Base-by-base conservation (phyloP, 768 basidiomycete species). In the Tulasnella sp. region DNA sequence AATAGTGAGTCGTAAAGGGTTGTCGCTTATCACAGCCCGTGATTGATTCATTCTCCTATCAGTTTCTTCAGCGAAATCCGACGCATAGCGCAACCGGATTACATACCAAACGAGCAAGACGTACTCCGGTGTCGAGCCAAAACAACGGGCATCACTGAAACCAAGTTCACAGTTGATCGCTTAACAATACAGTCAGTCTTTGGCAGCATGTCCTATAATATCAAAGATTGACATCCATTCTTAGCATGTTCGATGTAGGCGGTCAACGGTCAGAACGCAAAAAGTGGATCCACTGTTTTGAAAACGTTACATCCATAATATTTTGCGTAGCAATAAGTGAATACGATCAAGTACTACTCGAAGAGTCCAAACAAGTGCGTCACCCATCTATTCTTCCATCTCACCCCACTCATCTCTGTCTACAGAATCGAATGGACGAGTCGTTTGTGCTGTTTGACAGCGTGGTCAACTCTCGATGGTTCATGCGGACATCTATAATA, bases 221-320 rank as follows among this genome's bases (percentile, higher is more conserved):
- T 35, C 28, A 5, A 4, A 1, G 27, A 19, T 32, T 29, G 45
- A 28, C 9, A 4, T 3, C n/a, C 5, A 13, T 53, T n/a, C 19
- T 34, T 34, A 65, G 65, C 61, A 72, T 73, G 70, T 72, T 71
- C 57, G 71, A 72, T 64, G 71, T 72, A 24, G 71, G 71, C 25
- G 71, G 71, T 4, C 71, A 72, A 44, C 58, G 71, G 29, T 67
- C 66, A 20, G 71, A 72, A 58, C 58, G 71, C 43, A 72, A 71
- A 54, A 67, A 67, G 53, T 66, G 64, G 65, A 65, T 66, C 34
- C 63, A 63, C 63, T 68, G 69, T 57, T 72, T 72, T 56, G 71
- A 72, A 54, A 67, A 69, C 4, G 71, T 72, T 35, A 72, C 70
- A 16, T 66, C 64, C 32, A 72, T 72, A 64, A 72, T 72, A 57